A percentile compares a stretch with the other conserved stretches of the same genome.
phyloP scores from a whole-genome alignment of 495 filamentous ascomycete species.

The Pseudevernia furfuracea region DNA sequence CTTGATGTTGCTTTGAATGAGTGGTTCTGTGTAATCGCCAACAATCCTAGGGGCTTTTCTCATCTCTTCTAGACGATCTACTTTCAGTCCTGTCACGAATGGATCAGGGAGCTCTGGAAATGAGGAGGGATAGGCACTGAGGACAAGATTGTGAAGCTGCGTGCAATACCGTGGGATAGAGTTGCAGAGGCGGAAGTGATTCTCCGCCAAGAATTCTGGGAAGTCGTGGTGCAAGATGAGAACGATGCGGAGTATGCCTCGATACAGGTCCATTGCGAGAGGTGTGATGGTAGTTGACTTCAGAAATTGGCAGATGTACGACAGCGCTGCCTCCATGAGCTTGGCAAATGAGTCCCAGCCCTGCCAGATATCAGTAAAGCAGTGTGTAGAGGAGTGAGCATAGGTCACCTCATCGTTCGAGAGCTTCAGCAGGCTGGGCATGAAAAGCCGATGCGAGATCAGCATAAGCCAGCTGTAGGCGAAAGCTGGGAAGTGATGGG shows the following conservation, averaged over 20 bases:
- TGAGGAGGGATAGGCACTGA: conserved; percentile 72
- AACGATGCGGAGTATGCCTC: conserved; percentile 71
- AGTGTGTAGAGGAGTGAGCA: conserved; percentile 10
- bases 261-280: conserved; percentile 74
- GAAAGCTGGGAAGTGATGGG: conserved; percentile 70
- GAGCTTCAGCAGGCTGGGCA: conserved; percentile 70
- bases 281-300: conserved; percentile 63
- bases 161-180: conserved; percentile 76
- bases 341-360: conserved; percentile 72
- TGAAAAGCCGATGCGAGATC: conserved; percentile 76
- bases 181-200: conserved; percentile 78
- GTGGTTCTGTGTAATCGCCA: conserved; percentile 51
- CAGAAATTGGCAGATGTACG: conserved; percentile 70
- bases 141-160: conserved; percentile 82
- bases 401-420: conserved; percentile 44
- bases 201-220: conserved; percentile 82
- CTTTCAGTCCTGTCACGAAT: conserved; percentile 68
- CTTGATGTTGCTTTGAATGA: conserved; percentile 57
- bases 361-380: conserved; percentile 25
- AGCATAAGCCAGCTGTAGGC: conserved; percentile 76
- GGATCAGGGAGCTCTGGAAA: conserved; percentile 75
- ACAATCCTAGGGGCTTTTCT: conserved; percentile 55
- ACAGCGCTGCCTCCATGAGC: conserved; percentile 65
- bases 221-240: conserved; percentile 88
- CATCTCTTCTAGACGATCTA: conserved; percentile 73